phyloP scores from a whole-genome alignment of 2,329 filamentous ascomycete species.

The Alternaria ethzedia region DNA sequence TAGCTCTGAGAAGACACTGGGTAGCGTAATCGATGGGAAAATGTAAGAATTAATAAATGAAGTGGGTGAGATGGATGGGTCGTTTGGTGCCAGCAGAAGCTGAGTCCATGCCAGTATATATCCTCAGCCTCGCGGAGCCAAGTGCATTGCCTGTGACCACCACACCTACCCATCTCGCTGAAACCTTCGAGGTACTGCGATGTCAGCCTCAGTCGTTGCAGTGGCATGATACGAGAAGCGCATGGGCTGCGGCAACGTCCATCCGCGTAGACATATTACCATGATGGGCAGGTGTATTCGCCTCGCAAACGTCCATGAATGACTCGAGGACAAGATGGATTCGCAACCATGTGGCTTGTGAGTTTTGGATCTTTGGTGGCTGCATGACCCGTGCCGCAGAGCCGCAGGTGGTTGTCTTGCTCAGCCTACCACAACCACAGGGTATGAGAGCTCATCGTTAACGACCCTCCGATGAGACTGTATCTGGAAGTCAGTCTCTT shows the following conservation, averaged over 20 bases:
- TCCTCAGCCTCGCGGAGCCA: not conserved
- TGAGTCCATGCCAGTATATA: not conserved
- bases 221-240: not conserved
- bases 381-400: conserved; percentile 1
- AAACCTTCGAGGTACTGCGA: not conserved
- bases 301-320: not conserved
- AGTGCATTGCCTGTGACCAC: not conserved
- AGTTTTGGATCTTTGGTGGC: conserved; percentile 1
- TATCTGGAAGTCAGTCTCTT: not conserved
- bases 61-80: not conserved
- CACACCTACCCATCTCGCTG: not conserved
- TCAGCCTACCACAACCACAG: not conserved
- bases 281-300: not conserved
- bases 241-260: not conserved
- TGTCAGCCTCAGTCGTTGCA: not conserved
- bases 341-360: not conserved
- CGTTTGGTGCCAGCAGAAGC: not conserved
- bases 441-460: not conserved
- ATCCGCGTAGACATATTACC: not conserved
- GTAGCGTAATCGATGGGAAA: not conserved
- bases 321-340: not conserved
- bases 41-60: not conserved
- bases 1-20: not conserved
- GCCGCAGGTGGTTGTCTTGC: not conserved
- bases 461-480: not conserved